These are phyloP conservation scores for Kernera saxatilis DNA, from an alignment of 345 rosid species.

Conservation along the genomic window DNA sequence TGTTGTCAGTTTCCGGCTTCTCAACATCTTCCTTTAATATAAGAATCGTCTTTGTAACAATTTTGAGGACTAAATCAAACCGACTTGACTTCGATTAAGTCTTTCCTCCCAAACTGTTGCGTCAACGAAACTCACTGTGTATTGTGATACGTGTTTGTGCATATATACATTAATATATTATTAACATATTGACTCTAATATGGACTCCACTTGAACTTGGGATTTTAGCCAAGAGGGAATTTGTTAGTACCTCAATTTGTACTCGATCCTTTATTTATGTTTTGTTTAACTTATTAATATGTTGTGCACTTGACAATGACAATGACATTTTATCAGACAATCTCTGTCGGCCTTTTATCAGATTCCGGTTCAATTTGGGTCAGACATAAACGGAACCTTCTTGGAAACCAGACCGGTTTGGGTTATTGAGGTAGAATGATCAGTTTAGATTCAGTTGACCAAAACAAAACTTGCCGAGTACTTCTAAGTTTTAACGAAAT, in stretches of 20 bases:
- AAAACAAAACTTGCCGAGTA: not conserved
- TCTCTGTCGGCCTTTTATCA: not conserved
- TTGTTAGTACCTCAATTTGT: not conserved
- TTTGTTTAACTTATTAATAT: not conserved
- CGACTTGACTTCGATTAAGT: conserved; percentile 20
- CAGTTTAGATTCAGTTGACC: not conserved
- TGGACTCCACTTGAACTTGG: conserved; percentile 11
- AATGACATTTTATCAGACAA: conserved; percentile 13
- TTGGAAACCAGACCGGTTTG: not conserved
- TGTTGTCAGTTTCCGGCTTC: conserved; percentile 11
- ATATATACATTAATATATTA: not conserved
- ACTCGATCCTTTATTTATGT: not conserved
- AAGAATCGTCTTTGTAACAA: not conserved
- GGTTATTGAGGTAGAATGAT: not conserved
- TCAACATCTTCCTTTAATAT: conserved; percentile 16
- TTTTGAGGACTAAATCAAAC: not conserved
- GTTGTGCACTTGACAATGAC: not conserved
- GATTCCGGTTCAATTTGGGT: not conserved
- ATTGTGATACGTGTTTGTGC: not conserved
- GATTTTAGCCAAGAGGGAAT: conserved; percentile 4
- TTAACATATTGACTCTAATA: no score
- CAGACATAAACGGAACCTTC: not conserved
- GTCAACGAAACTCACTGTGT: conserved; percentile 5
- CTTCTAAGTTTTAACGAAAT: conserved; percentile 6
- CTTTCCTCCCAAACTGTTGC: not conserved